These are phyloP conservation scores for Bruguiera sexangula DNA, from an alignment of 345 rosid genomes.

Conservation along the genomic window DNA sequence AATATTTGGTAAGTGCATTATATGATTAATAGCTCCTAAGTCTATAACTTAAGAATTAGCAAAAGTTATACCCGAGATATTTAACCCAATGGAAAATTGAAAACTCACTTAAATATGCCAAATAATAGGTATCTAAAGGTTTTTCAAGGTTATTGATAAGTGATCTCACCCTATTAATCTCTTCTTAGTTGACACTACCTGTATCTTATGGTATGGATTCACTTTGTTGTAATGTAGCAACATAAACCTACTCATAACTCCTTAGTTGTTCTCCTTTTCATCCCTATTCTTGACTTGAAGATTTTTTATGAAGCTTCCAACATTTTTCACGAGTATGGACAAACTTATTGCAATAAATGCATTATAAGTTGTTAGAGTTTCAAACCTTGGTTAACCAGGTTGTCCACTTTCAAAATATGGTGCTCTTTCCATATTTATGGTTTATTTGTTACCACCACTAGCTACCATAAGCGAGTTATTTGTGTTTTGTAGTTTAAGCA, in stretches of 20 bases:
- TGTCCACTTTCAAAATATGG: not conserved
- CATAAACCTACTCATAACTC: too few relatives aligned
- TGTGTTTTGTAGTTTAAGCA: not conserved
- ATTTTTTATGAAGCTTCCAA: not conserved
- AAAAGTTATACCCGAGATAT: not conserved
- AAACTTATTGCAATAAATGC: not conserved
- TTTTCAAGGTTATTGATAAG: not conserved
- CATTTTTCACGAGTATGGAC: not conserved
- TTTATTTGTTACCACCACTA: too few relatives aligned
- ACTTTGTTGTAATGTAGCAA: not conserved
- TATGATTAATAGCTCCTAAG: not conserved
- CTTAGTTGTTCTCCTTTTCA: not conserved
- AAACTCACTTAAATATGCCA: not conserved
- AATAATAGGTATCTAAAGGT: not conserved
- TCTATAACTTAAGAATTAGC: not conserved
- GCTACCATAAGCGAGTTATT: not conserved
- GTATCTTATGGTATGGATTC: not conserved
- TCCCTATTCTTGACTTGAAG: constrained; percentile 1
- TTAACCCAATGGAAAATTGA: not conserved
- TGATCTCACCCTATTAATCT: not conserved
- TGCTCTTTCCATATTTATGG: not conserved
- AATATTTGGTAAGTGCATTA: too few relatives aligned
- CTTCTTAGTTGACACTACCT: not conserved
- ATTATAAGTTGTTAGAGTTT: not conserved
- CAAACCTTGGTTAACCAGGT: not conserved